Evolutionary conservation across 768 basidiomycete genomes (phyloP).

Genomic region (Obba rivulosa): DNA sequence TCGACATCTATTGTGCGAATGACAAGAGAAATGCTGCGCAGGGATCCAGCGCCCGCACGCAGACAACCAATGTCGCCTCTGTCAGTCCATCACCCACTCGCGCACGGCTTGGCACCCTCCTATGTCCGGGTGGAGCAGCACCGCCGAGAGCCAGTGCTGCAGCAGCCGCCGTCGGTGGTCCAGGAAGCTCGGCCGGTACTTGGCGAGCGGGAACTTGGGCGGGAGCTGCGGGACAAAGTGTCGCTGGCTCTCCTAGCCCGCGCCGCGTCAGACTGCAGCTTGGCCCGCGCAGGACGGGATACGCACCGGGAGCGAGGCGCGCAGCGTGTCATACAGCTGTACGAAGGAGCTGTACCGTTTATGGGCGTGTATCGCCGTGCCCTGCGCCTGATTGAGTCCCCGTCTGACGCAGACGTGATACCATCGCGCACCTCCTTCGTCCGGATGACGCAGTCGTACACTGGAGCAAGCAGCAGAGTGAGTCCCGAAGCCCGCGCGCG

Average conservation of each 20-base stretch:
- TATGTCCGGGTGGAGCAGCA: conserved; percentile 66
- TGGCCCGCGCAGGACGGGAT: neutral
- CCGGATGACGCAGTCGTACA: conserved; percentile 66
- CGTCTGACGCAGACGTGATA: neutral
- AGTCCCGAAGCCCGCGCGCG: neutral
- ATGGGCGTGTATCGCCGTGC: conserved; percentile 58
- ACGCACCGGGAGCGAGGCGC: conserved; percentile 48
- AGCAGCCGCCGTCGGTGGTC: conserved; percentile 55
- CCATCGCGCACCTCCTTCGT: conserved; percentile 46
- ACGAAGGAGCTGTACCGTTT: conserved; percentile 68
- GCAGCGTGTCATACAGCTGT: conserved; percentile 43
- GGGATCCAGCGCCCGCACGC: too few species aligned
- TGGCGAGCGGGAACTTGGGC: conserved; percentile 62
- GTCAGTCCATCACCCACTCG: conserved; percentile 50
- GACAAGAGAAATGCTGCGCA: too few species aligned
- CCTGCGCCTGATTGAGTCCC: conserved; percentile 27
- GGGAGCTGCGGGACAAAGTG: conserved; percentile 54
- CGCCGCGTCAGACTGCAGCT: too few species aligned
- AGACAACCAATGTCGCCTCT: neutral
- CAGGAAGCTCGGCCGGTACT: conserved; percentile 64
- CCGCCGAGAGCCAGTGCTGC: conserved; percentile 60
- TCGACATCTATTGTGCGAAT: too few species aligned
- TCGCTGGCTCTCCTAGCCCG: conserved; percentile 42
- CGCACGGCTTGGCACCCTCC: conserved; percentile 57
- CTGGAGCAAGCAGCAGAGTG: conserved; percentile 21